Evolutionary conservation across 495 filamentous ascomycete species (phyloP).

Genomic region (Podospora australis): DNA sequence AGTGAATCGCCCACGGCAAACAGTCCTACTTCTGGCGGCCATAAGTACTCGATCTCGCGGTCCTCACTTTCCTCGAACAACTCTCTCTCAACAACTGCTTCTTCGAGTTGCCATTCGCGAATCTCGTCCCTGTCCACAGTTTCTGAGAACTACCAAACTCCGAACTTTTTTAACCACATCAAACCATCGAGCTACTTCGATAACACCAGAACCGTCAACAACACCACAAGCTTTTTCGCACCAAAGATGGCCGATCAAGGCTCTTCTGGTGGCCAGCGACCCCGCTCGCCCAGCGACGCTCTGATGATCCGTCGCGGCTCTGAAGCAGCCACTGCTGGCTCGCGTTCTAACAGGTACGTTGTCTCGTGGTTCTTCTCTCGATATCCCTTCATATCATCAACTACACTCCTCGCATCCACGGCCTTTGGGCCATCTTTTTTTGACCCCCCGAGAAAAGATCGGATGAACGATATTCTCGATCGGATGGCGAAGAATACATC

Average conservation of each 20-base stretch:
- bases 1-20: conserved; percentile 24
- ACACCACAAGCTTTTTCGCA: not conserved
- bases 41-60: conserved; percentile 37
- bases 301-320: not conserved
- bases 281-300: not conserved
- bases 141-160: no score
- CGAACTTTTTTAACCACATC: no score
- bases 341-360: not conserved
- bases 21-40: conserved; percentile 30
- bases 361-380: not conserved
- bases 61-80: conserved; percentile 35
- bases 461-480: no score
- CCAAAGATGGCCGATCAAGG: not conserved
- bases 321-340: no score
- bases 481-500: no score
- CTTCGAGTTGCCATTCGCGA: conserved; percentile 28
- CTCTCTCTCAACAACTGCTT: conserved; percentile 24
- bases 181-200: not conserved
- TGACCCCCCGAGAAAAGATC: no score
- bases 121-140: conserved; percentile 35
- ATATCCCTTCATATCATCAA: no score
- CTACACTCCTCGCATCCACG: no score
- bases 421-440: no score
- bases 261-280: not conserved
- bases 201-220: not conserved